A percentile compares a stretch with the other conserved stretches of the same genome.
These are phyloP conservation scores for Pichia sp. DNA, from an alignment of 1,139 yeast genomes.

Conservation along the genomic window DNA sequence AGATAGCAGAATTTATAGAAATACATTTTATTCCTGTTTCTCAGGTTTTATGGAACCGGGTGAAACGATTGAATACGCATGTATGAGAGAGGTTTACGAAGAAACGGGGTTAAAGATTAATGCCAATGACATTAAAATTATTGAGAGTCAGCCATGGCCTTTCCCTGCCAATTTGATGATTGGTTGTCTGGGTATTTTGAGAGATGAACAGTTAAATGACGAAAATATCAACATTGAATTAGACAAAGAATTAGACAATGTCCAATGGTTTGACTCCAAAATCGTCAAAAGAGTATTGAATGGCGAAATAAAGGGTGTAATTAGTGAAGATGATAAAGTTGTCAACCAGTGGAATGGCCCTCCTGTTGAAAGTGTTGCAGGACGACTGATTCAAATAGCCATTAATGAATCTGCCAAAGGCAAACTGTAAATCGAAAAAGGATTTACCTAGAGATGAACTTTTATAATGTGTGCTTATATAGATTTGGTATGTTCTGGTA, in stretches of 20 bases:
- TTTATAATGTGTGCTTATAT: too few relatives aligned
- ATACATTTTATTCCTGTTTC: slow-evolving; percentile 65
- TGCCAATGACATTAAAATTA: slow-evolving; percentile 47
- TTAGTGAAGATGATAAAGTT: not conserved
- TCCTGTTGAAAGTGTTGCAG: slow-evolving; percentile 12
- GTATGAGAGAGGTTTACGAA: slow-evolving; percentile 87
- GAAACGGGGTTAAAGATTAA: slow-evolving; percentile 68
- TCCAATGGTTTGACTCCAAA: slow-evolving; percentile 67
- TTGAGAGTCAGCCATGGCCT: slow-evolving; percentile 92
- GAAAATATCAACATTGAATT: slow-evolving; percentile 64
- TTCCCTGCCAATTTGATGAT: slow-evolving; percentile 90
- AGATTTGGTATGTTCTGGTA: too few relatives aligned
- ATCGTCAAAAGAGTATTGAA: slow-evolving; percentile 28
- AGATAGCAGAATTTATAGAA: slow-evolving; percentile 1
- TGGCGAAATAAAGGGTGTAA: not conserved
- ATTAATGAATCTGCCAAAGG: not conserved
- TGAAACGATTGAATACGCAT: slow-evolving; percentile 84
- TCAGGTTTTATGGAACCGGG: slow-evolving; percentile 97
- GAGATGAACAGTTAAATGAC: slow-evolving; percentile 43
- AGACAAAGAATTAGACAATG: slow-evolving; percentile 79
- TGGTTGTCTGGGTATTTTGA: slow-evolving; percentile 77
- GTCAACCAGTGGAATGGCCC: slow-evolving; percentile 10
- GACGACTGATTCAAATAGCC: slow-evolving; percentile 5
- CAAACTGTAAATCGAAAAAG: not conserved
- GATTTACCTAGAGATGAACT: not conserved